Conservation (phyloP, 192 early-diverging fungal genomes). For the Coemansia biformis region DNA sequence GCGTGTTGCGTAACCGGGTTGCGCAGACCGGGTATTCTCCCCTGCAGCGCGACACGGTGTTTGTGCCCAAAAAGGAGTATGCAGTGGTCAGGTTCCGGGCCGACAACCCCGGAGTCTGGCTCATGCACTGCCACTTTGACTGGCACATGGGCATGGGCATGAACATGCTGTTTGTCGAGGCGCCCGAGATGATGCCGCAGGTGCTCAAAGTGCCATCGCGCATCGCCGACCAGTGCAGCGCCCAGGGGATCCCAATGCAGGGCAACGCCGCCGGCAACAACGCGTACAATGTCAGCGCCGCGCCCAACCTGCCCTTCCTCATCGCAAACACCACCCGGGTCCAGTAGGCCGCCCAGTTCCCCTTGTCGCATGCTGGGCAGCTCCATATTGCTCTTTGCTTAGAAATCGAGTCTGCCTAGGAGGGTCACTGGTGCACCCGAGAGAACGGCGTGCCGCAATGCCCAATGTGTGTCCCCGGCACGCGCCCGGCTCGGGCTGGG, state of each 20-base stretch:
- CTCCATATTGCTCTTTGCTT: too few relatives aligned
- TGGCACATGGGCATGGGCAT: conserved; percentile 64
- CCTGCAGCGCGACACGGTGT: conserved; percentile 57
- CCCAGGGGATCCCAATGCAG: conserved; percentile 12
- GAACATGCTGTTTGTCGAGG: conserved; percentile 53
- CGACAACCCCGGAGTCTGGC: conserved; percentile 79
- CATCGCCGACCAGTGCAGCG: conserved; percentile 23
- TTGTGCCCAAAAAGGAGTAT: conserved; percentile 56
- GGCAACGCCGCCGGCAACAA: conserved; percentile 29
- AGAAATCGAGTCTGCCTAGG: too few relatives aligned
- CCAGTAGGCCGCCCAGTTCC: too few relatives aligned
- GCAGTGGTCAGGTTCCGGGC: conserved; percentile 66
- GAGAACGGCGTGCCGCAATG: too few relatives aligned
- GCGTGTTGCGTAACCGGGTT: conserved; percentile 46
- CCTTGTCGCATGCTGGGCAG: too few relatives aligned
- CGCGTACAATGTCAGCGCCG: conserved; percentile 16
- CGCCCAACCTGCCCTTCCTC: conserved; percentile 15
- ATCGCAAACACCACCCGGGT: not conserved
- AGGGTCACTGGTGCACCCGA: too few relatives aligned
- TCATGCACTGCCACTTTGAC: conserved; percentile 75
- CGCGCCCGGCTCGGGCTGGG: too few relatives aligned
- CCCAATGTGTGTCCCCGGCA: too few relatives aligned
- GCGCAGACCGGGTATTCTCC: conserved; percentile 10
- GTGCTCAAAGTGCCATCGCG: conserved; percentile 17
- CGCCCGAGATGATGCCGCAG: conserved; percentile 14